These are phyloP conservation scores for Mortierella sp. DNA, from an alignment of 371 early-diverging fungal genomes.

Conservation along the genomic window DNA sequence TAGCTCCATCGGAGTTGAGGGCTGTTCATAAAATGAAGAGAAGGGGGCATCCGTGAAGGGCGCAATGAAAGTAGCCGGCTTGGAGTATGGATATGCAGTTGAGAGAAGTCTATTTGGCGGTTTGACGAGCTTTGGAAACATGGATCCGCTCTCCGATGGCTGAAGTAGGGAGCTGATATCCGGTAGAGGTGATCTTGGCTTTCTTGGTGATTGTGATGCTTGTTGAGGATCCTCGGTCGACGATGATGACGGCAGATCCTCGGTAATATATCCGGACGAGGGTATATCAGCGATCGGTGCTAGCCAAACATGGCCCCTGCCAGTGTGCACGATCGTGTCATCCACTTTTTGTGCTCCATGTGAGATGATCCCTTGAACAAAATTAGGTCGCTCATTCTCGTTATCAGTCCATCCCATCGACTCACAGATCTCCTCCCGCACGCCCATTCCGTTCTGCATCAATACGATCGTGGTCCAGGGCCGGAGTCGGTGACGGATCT, in stretches of 20 bases:
- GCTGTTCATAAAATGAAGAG: conserved; percentile 23
- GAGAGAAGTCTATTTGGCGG: conserved; percentile 6
- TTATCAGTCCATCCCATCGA: conserved; percentile 41
- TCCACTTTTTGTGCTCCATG: conserved; percentile 40
- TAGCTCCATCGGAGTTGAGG: conserved; percentile 10
- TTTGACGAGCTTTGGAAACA: conserved; percentile 8
- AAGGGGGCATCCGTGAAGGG: conserved; percentile 24
- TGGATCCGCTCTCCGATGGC: background rate
- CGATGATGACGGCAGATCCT: too few species aligned
- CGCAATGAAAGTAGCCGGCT: conserved; percentile 8
- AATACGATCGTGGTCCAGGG: conserved; percentile 52
- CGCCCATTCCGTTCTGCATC: conserved; percentile 53
- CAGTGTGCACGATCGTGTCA: conserved; percentile 43
- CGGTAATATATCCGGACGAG: background rate
- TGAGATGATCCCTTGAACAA: conserved; percentile 51
- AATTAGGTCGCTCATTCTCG: conserved; percentile 35
- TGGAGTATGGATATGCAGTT: conserved; percentile 21
- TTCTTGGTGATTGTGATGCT: background rate
- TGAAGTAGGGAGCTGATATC: conserved; percentile 1
- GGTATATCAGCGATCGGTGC: conserved; percentile 18
- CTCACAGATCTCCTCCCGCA: conserved; percentile 44
- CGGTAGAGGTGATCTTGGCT: background rate
- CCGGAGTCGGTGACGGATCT: conserved; percentile 47
- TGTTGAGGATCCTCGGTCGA: background rate
- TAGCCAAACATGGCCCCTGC: conserved; percentile 38